Base-by-base conservation (phyloP, 2,329 filamentous ascomycete species). In the Gremmenia infestans region DNA sequence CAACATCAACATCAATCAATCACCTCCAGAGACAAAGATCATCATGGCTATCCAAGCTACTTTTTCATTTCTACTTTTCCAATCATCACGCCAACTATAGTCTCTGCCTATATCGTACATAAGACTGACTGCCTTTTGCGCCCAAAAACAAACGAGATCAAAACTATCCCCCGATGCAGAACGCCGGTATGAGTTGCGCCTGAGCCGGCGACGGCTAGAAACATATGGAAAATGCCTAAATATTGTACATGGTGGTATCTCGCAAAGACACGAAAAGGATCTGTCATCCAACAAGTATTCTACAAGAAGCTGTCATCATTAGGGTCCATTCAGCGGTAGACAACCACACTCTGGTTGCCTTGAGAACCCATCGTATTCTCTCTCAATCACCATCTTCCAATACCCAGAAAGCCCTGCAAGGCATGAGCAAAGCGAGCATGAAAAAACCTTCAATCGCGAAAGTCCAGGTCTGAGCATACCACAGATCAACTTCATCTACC, bases 191-290 rank as follows among this genome's bases (percentile, higher is more conserved):
- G 49, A 62, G 54, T 53, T 53, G 53, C 58, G 36, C 55, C 22
- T 45, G 35, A 52, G 42, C 53, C 56, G 50, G 42, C 52, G 52
- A 51, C 25, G 43, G 32, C 25, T 14, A 37, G 17, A 35, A 52
- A 56, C 43, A 50, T 28, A 39, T 32, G 28, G 50, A 53, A 56
- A 53, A 40, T 28, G 17, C 11, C 52, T 52, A n/a, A 50, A 48
- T 63, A 62, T 49, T 62, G 47, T 61, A 65, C 63, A 64, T 52
- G 59, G 55, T 63, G 60, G 62, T 65, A 65, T 64, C 62, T 62
- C 60, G 48, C 56, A 47, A 55, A 52, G 51, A 55, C 49, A 54
- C 50, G 52, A 59, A 56, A 59, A 43, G 57, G 58, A 52, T 36
- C 17, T 36, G 46, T 48, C 51, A 47, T 55, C 56, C 53, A 36